Base-by-base conservation (phyloP, 1,284 basidiomycete species). In the Rhodotorula sp. region DNA sequence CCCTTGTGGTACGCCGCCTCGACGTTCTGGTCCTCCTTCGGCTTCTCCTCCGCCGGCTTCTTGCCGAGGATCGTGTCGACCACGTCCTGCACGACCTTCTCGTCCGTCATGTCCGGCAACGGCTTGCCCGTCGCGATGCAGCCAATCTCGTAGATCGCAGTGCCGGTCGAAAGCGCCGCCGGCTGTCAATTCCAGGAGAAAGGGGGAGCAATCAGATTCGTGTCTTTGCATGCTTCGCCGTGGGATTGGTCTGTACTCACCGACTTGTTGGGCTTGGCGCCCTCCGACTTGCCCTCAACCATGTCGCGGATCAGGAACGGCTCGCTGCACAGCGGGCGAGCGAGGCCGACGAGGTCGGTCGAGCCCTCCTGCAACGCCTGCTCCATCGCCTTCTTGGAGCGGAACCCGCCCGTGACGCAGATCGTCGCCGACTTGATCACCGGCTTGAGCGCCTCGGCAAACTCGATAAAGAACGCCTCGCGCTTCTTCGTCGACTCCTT, bases 321-420 rank as follows among this genome's bases (percentile, higher is more conserved):
- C 67, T 86, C 85, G 31, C 82, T 80, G 1, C 81, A 78, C 12
- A 85, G 76, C 0, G 85, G 85, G 34, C 85, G 81, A 2, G 77
- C 85, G 38, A 85, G 78, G 31, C 85, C 85, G 63, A 85, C 77
- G 58, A 85, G 79, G 61, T 80, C 78, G 60, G 66, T 67, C 7
- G 76, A 70, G 16, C 65, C 64, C 15, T 67, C 62, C 38, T 55
- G 26, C 23, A 76, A 49, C 2, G 79, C 83, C 47, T 80, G 76
- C 8, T 80, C 80, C 85, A 85, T 85, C 18, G 80, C 83, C 10
- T 74, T 67, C 0, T 79, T 74, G 7, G 81, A 81, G 45, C 84
- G 79, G 80, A 85, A 86, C 3, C 85, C 85, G 21, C 85, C 85
- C 1, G 85, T 85, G 47, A 84, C 80, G 63, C 80, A 79, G 28